Evolutionary conservation across 2,329 filamentous ascomycete genomes (phyloP), one percentile per base, ranked within the genome.

Genomic region (Cladophialophora carrionii): DNA sequence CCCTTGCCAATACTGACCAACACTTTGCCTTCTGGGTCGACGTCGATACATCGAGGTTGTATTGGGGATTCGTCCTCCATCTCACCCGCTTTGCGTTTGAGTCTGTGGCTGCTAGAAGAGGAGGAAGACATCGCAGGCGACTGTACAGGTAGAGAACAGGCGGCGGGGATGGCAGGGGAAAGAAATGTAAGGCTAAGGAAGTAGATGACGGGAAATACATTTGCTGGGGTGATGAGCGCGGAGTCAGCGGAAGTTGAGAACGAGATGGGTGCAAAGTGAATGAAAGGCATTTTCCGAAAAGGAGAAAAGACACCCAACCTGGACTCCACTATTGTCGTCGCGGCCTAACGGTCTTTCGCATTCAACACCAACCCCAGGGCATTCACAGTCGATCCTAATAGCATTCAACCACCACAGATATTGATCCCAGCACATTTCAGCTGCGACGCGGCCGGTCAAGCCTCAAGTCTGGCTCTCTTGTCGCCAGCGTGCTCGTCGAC

Each of bases 391-490:
- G 22, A 20, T 52, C 26, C 48, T 52, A 8, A 26, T 52, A 17
- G 26, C 9, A 52, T n/a, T 52, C 48, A 52, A 52, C 9, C 9
- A 26, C 10, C 48, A 52, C 48, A 29, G 48, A 52, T 29, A 52
- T 14, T 20, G 14, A 43, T 5, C 6, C 37, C 17, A 43, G 17
- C 17, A 20, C 37, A n/a, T 6, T 8, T 34, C 52, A 51, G 26
- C 48, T 26, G 48, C 14, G 14, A 6, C 1, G 6, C 9, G 2
- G 4, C 3, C 20, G 22, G 12, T 61, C 37, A 55, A 46, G 59
- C 49, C 62, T 67, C 65, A n/a, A 67, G 63, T 9, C 59, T 51
- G 20, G 65, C 59, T 48, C 65, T 67, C 55, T 64, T 67, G 49
- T 67, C 65, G 37, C 65, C 65, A 20, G 62, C 65, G 58, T 62